phyloP scores from a whole-genome alignment of 2,329 filamentous ascomycete genomes.

The Venturia carpophila region DNA sequence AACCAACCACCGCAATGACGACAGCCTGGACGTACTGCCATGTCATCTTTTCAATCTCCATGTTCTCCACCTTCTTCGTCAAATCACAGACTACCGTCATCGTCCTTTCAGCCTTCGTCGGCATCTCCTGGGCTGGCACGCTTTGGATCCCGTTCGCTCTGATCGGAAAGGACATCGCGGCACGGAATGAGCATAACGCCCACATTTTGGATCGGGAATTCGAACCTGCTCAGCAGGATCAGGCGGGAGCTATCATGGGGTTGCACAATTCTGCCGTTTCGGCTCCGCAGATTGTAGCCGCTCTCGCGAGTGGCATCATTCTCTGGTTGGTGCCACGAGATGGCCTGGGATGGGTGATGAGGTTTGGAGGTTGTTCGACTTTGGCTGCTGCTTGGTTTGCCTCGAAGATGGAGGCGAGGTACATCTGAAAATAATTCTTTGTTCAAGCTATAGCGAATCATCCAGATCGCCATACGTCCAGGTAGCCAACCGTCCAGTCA shows the following conservation, averaged over 20 bases:
- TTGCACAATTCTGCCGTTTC: slow-evolving; percentile 22
- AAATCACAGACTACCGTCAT: slow-evolving; percentile 9
- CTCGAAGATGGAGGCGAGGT: slow-evolving; percentile 13
- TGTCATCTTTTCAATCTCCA: slow-evolving; percentile 12
- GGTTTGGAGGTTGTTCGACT: slow-evolving; percentile 9
- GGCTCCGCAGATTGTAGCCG: slow-evolving; percentile 22
- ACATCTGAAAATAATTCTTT: not conserved
- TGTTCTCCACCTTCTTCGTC: slow-evolving; percentile 14
- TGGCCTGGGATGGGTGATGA: slow-evolving; percentile 17
- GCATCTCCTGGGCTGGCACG: slow-evolving; percentile 28
- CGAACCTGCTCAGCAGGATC: slow-evolving; percentile 19
- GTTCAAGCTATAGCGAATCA: not conserved
- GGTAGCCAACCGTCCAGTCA: no score
- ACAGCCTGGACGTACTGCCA: slow-evolving; percentile 12
- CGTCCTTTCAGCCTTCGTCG: slow-evolving; percentile 18
- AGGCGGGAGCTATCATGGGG: slow-evolving; percentile 22
- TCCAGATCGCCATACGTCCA: no score
- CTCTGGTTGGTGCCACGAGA: slow-evolving; percentile 15
- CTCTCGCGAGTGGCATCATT: slow-evolving; percentile 14
- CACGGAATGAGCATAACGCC: slow-evolving; percentile 9
- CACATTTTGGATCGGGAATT: slow-evolving; percentile 12
- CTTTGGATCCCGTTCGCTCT: slow-evolving; percentile 28
- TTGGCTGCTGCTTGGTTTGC: slow-evolving; percentile 12
- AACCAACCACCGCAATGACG: slow-evolving; percentile 1
- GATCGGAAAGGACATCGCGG: slow-evolving; percentile 25